These are phyloP conservation scores for Fraxinus xanthoxyloides DNA, from an alignment of 305 asterid species.

Conservation along the genomic window DNA sequence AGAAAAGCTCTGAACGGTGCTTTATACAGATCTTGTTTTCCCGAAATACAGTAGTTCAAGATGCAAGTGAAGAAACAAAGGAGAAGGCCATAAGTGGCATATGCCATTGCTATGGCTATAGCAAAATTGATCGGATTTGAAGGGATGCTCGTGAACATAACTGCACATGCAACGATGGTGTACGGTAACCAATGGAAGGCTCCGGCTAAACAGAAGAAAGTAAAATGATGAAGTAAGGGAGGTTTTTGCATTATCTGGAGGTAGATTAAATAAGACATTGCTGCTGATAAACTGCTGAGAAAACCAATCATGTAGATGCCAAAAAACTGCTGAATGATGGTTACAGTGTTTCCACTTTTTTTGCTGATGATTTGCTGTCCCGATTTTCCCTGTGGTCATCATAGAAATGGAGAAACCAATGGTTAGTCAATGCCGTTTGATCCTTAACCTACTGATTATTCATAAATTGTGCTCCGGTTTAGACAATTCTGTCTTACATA, in stretches of 20 bases:
- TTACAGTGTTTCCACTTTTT: slow-evolving; percentile 16
- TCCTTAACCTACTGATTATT: neutral
- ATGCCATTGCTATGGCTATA: slow-evolving; percentile 40
- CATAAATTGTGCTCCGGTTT: neutral
- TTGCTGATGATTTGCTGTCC: slow-evolving; percentile 6
- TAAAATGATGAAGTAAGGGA: slow-evolving; percentile 35
- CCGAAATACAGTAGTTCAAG: slow-evolving; percentile 22
- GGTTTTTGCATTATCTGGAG: slow-evolving; percentile 32
- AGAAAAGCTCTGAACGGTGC: slow-evolving; percentile 36
- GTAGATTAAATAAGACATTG: slow-evolving; percentile 42
- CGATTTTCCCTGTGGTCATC: slow-evolving; percentile 30
- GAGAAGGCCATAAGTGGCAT: slow-evolving; percentile 48
- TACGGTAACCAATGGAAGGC: slow-evolving; percentile 69
- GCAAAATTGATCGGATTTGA: slow-evolving; percentile 39
- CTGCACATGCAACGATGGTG: slow-evolving; percentile 43
- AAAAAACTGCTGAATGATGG: slow-evolving; percentile 42
- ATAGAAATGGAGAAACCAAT: neutral
- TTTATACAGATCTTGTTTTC: slow-evolving; percentile 18
- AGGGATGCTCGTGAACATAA: slow-evolving; percentile 26
- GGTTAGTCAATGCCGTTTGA: slow-evolving; percentile 16
- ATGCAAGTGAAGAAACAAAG: slow-evolving; percentile 43
- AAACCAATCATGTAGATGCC: slow-evolving; percentile 53
- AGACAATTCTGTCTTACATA: neutral
- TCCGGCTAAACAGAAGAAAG: slow-evolving; percentile 46
- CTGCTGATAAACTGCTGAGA: slow-evolving; percentile 59